Evolutionary conservation across 2,329 filamentous ascomycete genomes (phyloP).

Genomic region (Blumeriella jaapii): DNA sequence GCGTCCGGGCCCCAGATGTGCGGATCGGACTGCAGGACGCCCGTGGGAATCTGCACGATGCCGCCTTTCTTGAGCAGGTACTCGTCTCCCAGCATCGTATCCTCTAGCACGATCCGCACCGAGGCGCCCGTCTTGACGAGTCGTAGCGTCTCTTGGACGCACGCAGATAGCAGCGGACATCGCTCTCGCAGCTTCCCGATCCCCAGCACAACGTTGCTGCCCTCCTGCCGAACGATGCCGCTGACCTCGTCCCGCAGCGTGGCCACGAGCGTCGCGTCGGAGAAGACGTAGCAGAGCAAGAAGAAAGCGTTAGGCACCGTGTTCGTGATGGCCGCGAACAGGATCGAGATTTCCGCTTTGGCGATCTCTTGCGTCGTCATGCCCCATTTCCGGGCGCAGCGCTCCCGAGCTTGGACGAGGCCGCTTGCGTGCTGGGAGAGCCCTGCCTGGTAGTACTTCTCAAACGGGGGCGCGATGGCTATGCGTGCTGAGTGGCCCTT

Average conservation of each 20-base stretch:
- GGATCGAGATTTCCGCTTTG: conserved; percentile 25
- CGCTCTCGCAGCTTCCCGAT: conserved; percentile 27
- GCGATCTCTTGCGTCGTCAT: conserved; percentile 2
- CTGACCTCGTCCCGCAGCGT: conserved; percentile 25
- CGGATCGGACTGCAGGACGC: conserved; percentile 31
- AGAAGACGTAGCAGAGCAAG: conserved; percentile 27
- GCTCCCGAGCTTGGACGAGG: conserved; percentile 5
- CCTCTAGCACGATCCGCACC: conserved; percentile 30
- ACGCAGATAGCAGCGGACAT: conserved; percentile 33
- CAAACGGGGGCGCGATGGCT: conserved; percentile 2
- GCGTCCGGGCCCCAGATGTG: conserved; percentile 34
- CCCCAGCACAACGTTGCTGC: conserved; percentile 24
- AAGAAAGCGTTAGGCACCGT: conserved; percentile 30
- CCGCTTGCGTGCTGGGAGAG: conserved; percentile 6
- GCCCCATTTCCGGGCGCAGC: conserved; percentile 5
- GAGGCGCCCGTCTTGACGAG: conserved; percentile 29
- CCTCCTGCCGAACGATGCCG: conserved; percentile 9
- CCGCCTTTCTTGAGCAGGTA: conserved; percentile 34
- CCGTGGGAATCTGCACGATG: conserved; percentile 32
- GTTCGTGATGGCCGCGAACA: conserved; percentile 26
- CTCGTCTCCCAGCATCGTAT: conserved; percentile 30
- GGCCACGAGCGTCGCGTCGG: conserved; percentile 20
- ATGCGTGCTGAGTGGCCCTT: conserved; percentile 9
- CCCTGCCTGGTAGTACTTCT: conserved; percentile 9
- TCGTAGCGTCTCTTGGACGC: conserved; percentile 34